A percentile compares a stretch with the other conserved stretches of the same genome.
Evolutionary conservation across 306 rosid species (phyloP).

Genomic region (Mimosa bimucronata): DNA sequence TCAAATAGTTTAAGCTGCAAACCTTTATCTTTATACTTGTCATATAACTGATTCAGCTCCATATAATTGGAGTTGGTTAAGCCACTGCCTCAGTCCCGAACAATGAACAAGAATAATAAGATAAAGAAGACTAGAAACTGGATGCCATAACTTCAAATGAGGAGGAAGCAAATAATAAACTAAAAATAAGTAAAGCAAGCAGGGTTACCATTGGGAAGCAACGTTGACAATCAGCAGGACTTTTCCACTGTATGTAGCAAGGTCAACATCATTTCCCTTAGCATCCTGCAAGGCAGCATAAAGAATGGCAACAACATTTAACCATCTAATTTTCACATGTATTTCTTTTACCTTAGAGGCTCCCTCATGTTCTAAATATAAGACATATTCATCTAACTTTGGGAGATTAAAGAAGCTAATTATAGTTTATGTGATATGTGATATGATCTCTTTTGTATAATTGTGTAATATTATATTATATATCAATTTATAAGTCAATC

Average conservation of each 20-base stretch:
- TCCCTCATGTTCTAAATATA: too few relatives aligned
- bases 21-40: constrained; percentile 81
- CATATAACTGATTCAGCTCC: constrained; percentile 79
- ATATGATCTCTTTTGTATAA: too few relatives aligned
- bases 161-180: background rate
- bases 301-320: background rate
- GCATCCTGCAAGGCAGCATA: constrained; percentile 57
- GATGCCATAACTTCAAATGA: constrained; percentile 1
- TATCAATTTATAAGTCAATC: too few relatives aligned
- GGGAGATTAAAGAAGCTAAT: too few relatives aligned
- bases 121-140: background rate
- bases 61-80: constrained; percentile 80
- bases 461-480: too few relatives aligned
- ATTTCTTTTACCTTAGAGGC: background rate
- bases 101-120: constrained; percentile 26
- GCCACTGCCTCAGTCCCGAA: constrained; percentile 62
- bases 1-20: constrained; percentile 11
- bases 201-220: constrained; percentile 86
- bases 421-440: too few relatives aligned
- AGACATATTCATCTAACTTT: too few relatives aligned
- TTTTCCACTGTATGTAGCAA: constrained; percentile 68
- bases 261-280: constrained; percentile 67
- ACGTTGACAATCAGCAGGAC: constrained; percentile 78
- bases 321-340: background rate
- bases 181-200: background rate